Conservation (phyloP, 2,329 filamentous ascomycete genomes). For the Aspergillus flavus region DNA sequence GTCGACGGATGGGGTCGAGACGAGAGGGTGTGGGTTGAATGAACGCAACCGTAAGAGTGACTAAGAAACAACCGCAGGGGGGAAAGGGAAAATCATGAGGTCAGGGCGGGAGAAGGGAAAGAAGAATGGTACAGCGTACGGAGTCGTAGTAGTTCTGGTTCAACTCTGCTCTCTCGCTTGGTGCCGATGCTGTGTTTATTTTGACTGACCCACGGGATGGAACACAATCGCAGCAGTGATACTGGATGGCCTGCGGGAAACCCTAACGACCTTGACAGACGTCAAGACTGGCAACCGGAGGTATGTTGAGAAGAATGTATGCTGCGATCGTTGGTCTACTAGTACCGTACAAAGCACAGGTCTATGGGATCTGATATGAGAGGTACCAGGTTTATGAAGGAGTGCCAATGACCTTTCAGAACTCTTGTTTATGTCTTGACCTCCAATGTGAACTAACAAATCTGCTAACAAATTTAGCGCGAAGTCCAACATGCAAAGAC, state of each 20-base stretch:
- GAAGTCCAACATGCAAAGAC: neutral
- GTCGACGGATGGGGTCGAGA: neutral
- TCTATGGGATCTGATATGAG: neutral
- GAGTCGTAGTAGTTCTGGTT: neutral
- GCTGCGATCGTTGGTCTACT: neutral
- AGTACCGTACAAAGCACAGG: neutral
- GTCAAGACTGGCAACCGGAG: conserved; percentile 11
- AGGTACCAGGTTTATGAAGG: neutral
- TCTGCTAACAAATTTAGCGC: conserved; percentile 5
- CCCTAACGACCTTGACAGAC: neutral
- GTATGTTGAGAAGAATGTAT: conserved; percentile 13
- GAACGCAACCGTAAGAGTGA: conserved; percentile 11
- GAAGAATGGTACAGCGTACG: neutral
- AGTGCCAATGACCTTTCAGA: neutral
- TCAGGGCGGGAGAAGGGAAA: conserved; percentile 15
- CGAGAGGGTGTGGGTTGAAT: neutral
- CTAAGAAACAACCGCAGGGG: conserved; percentile 19
- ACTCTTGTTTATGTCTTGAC: neutral
- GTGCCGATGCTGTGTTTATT: conserved; percentile 34
- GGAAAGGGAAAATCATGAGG: conserved; percentile 14
- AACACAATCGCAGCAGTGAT: conserved; percentile 19
- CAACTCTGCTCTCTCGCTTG: conserved; percentile 24
- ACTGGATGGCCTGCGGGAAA: neutral
- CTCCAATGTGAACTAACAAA: neutral
- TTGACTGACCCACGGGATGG: conserved; percentile 31